phyloP scores from a whole-genome alignment of 805 yeast species.

The Hanseniaspora jakobsenii region DNA sequence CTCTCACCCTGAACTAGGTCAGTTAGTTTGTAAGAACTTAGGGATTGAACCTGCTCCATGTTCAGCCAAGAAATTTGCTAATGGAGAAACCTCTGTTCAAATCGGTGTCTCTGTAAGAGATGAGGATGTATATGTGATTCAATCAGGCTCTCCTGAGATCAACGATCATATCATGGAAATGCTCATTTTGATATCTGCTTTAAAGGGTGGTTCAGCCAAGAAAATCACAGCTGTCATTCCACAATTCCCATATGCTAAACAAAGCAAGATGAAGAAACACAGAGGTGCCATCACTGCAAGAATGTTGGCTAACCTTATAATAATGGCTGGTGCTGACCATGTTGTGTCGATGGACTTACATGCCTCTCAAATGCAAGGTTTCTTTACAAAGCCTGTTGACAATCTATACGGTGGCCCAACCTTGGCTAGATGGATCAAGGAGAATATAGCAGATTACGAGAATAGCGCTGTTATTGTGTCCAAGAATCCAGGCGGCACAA shows the following conservation, averaged over 20 bases:
- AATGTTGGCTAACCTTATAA: constrained; percentile 86
- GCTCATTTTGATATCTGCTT: constrained; percentile 82
- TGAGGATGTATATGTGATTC: constrained; percentile 90
- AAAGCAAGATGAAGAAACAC: constrained; percentile 95
- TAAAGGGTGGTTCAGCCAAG: constrained; percentile 96
- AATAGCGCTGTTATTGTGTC: constrained; percentile 84
- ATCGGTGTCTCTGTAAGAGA: constrained; percentile 92
- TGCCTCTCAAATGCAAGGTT: constrained; percentile 99
- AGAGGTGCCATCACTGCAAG: constrained; percentile 98
- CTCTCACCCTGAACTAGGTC: constrained; percentile 91
- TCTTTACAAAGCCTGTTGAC: constrained; percentile 93
- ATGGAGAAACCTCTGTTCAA: constrained; percentile 95
- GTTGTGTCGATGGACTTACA: constrained; percentile 92
- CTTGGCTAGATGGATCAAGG: constrained; percentile 88
- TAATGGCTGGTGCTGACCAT: constrained; percentile 99
- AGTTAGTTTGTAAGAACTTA: constrained; percentile 73
- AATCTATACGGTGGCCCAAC: constrained; percentile 94
- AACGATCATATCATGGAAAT: constrained; percentile 96
- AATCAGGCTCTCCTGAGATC: constrained; percentile 73
- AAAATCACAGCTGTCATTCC: constrained; percentile 94
- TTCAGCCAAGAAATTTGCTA: constrained; percentile 80
- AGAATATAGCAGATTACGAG: constrained; percentile 71
- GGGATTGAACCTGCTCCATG: constrained; percentile 94
- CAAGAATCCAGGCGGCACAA: constrained; percentile 98
- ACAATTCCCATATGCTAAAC: constrained; percentile 93